Evolutionary conservation across 2,329 filamentous ascomycete genomes (phyloP), one percentile per base, ranked within the genome.

Genomic region (Diaporthe sp.): DNA sequence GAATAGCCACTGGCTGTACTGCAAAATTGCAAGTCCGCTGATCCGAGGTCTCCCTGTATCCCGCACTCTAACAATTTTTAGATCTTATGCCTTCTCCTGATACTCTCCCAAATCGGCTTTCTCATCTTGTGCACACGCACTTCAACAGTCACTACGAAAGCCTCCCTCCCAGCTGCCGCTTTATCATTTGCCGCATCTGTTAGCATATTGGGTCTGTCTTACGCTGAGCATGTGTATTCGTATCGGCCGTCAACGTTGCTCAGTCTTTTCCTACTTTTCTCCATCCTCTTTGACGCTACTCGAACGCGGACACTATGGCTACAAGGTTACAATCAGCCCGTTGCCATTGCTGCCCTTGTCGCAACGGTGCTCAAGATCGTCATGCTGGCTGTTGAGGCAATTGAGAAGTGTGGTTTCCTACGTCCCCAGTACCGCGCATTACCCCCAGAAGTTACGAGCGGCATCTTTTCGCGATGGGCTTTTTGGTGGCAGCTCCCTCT

Each of bases 401-500:
- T 42, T 62, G 60, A 62, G 60, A 62, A 62, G 8, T 10, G 60
- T 44, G n/a, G n/a, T 44, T 28, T 62, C 39, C 39, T 62, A 28
- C 60, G 60, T 62, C 60, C 60, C 17, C 60, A 44, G n/a, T 62
- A 62, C 39, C 37, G 39, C 34, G n/a, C n/a, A 28, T 44, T 62
- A 13, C 37, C 60, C 17, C 25, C 60, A 19, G 60, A 62, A 44
- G 60, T 28, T 4, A 62, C 60, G 13, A 62, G 60, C 60, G 60
- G 60, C n/a, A 31, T 62, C 37, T 31, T 62, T 44, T 62, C 60
- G 6, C n/a, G 17, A 19, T 62, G 60, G 60, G n/a, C 39, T 61
- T 81, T 81, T 46, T 77, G 76, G 75, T 81, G 79, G 79, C 72
- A 80, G 25, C 80, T 80, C 39, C 75, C 79, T 9, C 75, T 81